Evolutionary conservation across 352 stramenopile genomes (phyloP).

Genomic region (Pythium monospermum): DNA sequence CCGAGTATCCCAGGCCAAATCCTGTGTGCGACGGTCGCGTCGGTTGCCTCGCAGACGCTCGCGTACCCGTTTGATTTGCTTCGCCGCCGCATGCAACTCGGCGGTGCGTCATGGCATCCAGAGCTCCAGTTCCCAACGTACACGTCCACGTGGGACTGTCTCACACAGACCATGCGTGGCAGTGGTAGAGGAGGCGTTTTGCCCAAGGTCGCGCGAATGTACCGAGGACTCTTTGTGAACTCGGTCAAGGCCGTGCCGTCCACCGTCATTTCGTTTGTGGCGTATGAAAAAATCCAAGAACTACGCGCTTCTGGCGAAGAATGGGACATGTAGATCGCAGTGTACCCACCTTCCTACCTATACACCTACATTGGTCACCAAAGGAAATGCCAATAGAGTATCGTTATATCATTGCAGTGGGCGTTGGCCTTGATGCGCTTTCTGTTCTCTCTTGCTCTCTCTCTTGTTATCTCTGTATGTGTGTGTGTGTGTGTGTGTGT

Average conservation of each 20-base stretch:
- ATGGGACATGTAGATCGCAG: background rate
- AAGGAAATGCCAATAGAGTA: too few relatives aligned
- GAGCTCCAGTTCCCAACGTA: conserved; percentile 64
- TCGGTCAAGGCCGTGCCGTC: conserved; percentile 62
- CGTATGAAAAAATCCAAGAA: conserved; percentile 70
- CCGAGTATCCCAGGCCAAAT: conserved; percentile 76
- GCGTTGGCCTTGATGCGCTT: too few relatives aligned
- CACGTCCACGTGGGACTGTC: conserved; percentile 64
- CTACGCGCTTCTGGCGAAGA: conserved; percentile 31
- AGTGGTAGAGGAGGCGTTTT: conserved; percentile 25
- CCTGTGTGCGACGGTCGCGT: conserved; percentile 62
- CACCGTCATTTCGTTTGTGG: conserved; percentile 72
- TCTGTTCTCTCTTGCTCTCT: too few relatives aligned
- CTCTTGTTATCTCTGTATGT: conserved; percentile 55
- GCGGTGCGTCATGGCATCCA: conserved; percentile 61
- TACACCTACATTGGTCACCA: too few relatives aligned
- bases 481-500: too few relatives aligned
- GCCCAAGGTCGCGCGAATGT: conserved; percentile 31
- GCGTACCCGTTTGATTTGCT: conserved; percentile 83
- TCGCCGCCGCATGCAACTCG: conserved; percentile 70
- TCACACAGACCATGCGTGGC: conserved; percentile 42
- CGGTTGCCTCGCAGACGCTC: conserved; percentile 61
- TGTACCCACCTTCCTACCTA: background rate
- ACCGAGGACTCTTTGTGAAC: conserved; percentile 75
- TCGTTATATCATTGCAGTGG: too few relatives aligned